Base-by-base conservation (phyloP, 768 basidiomycete genomes). In the Mycena alexandri region DNA sequence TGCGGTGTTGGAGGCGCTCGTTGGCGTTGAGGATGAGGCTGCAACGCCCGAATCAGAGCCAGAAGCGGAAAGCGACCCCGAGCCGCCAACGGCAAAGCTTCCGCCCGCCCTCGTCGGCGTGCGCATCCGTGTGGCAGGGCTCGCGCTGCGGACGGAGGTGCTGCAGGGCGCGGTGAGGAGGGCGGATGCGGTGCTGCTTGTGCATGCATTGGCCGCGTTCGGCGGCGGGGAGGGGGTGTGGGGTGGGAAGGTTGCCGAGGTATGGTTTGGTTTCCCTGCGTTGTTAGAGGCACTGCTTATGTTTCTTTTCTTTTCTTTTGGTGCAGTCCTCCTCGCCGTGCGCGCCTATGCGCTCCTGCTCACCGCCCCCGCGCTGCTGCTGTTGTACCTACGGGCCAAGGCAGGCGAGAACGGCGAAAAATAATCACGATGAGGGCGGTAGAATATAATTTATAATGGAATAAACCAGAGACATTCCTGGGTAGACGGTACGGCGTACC, bases 191-290 rank as follows among this genome's bases (percentile, higher is more conserved):
- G 21, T 69, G 11, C 63, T 76, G 29, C 74, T 89, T 29, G 78
- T 84, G 16, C 78, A 77, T 42, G 76, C 90, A 36, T 71, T 92
- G 46, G 80, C 83, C 13, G 79, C 82, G 7, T 91, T 92, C 65
- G 85, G 85, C 2, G 79, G 0, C 44, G 69, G 42, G 6, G 67
- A 73, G 8, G 80, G 33, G 2, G 61, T 57, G 42, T 57, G 85
- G 5, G 79, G 0, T 44, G 69, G 38, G 5, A 67, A 73, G 8
- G 52, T 89, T 52, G 73, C 84, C 6, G 69, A 80, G 74, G 90
- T 90, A 71, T 48, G 82, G 24, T 36, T 17, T 22, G 3, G 19
- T 61, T 61, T 17, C n/a, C n/a, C n/a, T n/a, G n/a, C n/a, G n/a
- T n/a, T n/a, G n/a, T n/a, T n/a, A n/a, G n/a, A n/a, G n/a, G n/a